These are phyloP conservation scores for Sarcocystis neurona DNA, from an alignment of 169 alveolate genomes.

Conservation along the genomic window DNA sequence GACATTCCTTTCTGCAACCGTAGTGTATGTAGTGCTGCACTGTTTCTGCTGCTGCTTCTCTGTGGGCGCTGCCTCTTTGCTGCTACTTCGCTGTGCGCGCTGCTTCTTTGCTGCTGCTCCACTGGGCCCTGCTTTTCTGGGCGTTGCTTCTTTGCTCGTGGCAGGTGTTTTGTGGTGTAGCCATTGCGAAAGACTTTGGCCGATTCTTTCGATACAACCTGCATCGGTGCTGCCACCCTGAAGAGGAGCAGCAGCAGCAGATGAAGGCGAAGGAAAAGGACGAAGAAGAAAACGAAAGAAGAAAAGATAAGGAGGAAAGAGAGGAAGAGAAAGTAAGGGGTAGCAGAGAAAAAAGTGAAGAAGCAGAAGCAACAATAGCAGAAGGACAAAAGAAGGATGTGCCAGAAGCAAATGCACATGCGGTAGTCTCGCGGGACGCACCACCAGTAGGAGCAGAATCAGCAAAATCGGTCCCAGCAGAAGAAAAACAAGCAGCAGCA, in stretches of 20 bases:
- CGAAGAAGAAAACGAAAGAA: background rate
- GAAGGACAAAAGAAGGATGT: background rate
- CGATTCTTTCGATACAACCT: conserved; percentile 4
- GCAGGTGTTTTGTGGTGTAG: conserved; percentile 18
- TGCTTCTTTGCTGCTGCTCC: no score
- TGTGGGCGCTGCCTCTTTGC: no score
- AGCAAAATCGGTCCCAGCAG: no score
- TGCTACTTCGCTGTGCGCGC: no score
- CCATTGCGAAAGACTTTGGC: conserved; percentile 7
- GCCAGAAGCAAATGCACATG: background rate
- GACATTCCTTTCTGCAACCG: no score
- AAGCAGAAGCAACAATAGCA: background rate
- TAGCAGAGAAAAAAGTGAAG: background rate
- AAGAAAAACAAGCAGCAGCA: no score
- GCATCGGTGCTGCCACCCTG: conserved; percentile 41
- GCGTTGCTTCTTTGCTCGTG: background rate
- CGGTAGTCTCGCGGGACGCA: no score
- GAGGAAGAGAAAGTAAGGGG: background rate
- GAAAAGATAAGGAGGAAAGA: background rate
- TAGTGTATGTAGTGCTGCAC: no score
- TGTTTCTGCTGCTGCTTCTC: no score
- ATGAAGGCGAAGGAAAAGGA: background rate
- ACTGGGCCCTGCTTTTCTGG: no score
- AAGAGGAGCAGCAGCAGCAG: background rate
- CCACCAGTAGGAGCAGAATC: no score